phyloP scores from a whole-genome alignment of 208 protist genomes.

The Angomonas ambiguus region DNA sequence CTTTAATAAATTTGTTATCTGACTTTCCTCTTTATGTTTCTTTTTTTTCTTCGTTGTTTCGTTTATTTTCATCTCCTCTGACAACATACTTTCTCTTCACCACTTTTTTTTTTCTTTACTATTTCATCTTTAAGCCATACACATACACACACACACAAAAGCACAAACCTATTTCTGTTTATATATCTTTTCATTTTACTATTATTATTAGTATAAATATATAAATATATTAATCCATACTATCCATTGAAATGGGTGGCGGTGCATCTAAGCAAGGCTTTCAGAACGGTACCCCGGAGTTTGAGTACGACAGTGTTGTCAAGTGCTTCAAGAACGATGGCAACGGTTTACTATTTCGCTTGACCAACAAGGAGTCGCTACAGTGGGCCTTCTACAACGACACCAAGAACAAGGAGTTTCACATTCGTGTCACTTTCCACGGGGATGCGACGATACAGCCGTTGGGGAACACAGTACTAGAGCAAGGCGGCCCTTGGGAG shows the following conservation, averaged over 20 bases:
- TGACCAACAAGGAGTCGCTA: constrained; percentile 22
- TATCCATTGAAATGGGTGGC: constrained; percentile 13
- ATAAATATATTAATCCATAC: neutral
- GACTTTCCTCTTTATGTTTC: constrained; percentile 13
- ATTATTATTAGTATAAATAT: neutral
- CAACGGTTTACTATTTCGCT: constrained; percentile 46
- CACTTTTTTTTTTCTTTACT: neutral
- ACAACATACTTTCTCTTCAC: neutral
- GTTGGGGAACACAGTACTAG: constrained; percentile 17
- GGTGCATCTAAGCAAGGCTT: constrained; percentile 2
- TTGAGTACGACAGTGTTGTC: constrained; percentile 25
- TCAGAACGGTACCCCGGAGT: constrained; percentile 14
- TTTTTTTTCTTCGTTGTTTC: neutral
- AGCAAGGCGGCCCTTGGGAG: neutral
- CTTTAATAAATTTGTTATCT: constrained; percentile 1
- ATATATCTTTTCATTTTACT: neutral
- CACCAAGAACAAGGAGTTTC: constrained; percentile 26
- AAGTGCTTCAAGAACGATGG: constrained; percentile 31
- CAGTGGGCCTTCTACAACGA: constrained; percentile 63
- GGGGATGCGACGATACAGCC: constrained; percentile 13
- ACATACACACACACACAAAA: neutral
- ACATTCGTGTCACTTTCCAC: constrained; percentile 23
- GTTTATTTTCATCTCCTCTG: neutral
- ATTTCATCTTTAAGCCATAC: neutral
- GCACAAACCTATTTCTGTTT: constrained; percentile 4